phyloP scores from a whole-genome alignment of 805 yeast species.

The Candida taoyuanica region DNA sequence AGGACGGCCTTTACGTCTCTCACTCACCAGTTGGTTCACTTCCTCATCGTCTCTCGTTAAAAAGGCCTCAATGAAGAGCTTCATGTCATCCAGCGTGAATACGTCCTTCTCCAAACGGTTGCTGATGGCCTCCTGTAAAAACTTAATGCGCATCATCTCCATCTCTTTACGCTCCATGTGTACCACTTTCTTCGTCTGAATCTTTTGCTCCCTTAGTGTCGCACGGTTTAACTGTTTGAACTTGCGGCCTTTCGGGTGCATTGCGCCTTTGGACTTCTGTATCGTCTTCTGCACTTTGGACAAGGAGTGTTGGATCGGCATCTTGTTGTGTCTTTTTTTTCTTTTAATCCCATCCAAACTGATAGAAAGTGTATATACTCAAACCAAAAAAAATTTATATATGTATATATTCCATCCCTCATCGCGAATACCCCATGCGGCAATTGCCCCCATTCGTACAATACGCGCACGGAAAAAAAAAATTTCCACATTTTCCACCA shows the following conservation, averaged over 20 bases:
- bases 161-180: conserved; percentile 55
- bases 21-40: conserved; percentile 50
- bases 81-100: conserved; percentile 56
- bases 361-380: neutral
- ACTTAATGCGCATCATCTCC: conserved; percentile 54
- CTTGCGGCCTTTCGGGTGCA: conserved; percentile 89
- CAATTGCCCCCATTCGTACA: neutral
- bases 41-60: conserved; percentile 74
- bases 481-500: neutral
- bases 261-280: conserved; percentile 47
- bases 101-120: conserved; percentile 34
- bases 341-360: neutral
- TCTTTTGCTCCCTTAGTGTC: conserved; percentile 73
- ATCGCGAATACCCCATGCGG: neutral
- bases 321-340: neutral
- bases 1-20: conserved; percentile 88
- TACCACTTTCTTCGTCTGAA: conserved; percentile 53
- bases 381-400: neutral
- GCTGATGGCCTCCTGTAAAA: conserved; percentile 54
- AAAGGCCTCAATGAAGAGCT: conserved; percentile 54
- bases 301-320: conserved; percentile 69
- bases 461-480: neutral
- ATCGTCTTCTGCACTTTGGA: conserved; percentile 59
- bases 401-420: neutral
- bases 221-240: conserved; percentile 82